phyloP scores from a whole-genome alignment of 2,329 filamentous ascomycete species.

The Acephala macrosclerotiorum region DNA sequence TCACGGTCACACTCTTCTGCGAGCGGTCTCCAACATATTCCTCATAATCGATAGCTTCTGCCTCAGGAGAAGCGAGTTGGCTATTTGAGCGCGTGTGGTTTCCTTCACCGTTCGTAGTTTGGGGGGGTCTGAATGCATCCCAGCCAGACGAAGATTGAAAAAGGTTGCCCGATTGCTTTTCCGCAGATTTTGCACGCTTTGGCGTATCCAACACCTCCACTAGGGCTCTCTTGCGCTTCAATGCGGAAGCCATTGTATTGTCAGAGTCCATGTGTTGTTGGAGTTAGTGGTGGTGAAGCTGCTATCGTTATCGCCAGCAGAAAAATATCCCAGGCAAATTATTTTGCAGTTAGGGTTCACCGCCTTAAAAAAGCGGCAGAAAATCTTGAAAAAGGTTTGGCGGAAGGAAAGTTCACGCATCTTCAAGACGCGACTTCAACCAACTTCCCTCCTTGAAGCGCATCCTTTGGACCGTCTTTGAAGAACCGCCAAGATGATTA shows the following conservation, averaged over 20 bases:
- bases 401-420: background rate
- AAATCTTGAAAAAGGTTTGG: too few relatives aligned
- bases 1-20: conserved; percentile 7
- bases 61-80: conserved; percentile 29
- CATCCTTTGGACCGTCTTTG: background rate
- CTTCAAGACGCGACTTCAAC: background rate
- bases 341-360: too few relatives aligned
- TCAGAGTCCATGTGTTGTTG: conserved; percentile 40
- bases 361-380: background rate
- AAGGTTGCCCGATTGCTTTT: conserved; percentile 25
- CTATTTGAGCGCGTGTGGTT: conserved; percentile 11
- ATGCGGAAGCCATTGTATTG: conserved; percentile 44
- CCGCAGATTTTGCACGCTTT: conserved; percentile 41
- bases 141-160: conserved; percentile 33
- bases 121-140: conserved; percentile 38
- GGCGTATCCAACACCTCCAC: conserved; percentile 40
- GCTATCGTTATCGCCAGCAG: background rate
- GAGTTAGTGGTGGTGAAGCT: conserved; percentile 14
- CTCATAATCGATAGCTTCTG: conserved; percentile 34
- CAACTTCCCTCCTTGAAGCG: background rate
- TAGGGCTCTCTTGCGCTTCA: conserved; percentile 47
- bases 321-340: background rate
- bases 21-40: conserved; percentile 21
- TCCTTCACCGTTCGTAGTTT: conserved; percentile 29
- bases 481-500: conserved; percentile 80